Evolutionary conservation across 768 basidiomycete species (phyloP).

Genomic region (Rhodosporidiobolus odoratus): DNA sequence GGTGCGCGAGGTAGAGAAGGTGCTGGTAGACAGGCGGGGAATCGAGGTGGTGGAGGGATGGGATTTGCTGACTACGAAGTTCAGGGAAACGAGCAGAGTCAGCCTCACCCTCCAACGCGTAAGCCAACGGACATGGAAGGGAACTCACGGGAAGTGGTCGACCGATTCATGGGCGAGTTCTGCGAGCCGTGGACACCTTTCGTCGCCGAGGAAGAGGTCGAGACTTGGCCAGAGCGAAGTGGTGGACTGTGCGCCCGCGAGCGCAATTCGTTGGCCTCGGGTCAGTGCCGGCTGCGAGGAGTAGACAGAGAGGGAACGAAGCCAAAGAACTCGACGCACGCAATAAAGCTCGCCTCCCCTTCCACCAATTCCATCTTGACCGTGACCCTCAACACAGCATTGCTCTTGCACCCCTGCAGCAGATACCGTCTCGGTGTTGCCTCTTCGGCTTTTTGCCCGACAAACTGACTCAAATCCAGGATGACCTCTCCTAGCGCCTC

Average conservation of each 20-base stretch:
- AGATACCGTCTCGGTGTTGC: constrained; percentile 36
- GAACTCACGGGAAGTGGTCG: constrained; percentile 15
- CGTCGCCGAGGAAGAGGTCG: neutral
- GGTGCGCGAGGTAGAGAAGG: neutral
- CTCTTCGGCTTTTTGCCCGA: constrained; percentile 14
- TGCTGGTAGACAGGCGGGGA: neutral
- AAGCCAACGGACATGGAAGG: neutral
- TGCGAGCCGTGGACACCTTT: constrained; percentile 1
- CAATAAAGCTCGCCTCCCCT: constrained; percentile 32
- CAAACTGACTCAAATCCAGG: constrained; percentile 40
- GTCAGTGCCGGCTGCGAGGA: neutral
- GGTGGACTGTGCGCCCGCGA: constrained; percentile 3
- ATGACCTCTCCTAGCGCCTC: constrained; percentile 37
- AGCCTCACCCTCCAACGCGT: too few relatives aligned
- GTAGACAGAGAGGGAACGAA: neutral
- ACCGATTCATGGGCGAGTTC: constrained; percentile 17
- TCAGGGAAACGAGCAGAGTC: neutral
- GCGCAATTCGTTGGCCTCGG: neutral
- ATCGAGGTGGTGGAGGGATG: neutral
- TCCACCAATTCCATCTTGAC: constrained; percentile 41
- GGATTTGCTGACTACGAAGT: neutral
- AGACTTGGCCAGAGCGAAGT: constrained; percentile 11
- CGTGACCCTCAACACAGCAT: constrained; percentile 38
- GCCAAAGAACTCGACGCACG: constrained; percentile 21
- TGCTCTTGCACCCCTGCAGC: constrained; percentile 39